A percentile compares a stretch with the other conserved stretches of the same genome.
Evolutionary conservation across 176 grass and related monocot species (phyloP).

Genomic region (Aechmea fasciata): DNA sequence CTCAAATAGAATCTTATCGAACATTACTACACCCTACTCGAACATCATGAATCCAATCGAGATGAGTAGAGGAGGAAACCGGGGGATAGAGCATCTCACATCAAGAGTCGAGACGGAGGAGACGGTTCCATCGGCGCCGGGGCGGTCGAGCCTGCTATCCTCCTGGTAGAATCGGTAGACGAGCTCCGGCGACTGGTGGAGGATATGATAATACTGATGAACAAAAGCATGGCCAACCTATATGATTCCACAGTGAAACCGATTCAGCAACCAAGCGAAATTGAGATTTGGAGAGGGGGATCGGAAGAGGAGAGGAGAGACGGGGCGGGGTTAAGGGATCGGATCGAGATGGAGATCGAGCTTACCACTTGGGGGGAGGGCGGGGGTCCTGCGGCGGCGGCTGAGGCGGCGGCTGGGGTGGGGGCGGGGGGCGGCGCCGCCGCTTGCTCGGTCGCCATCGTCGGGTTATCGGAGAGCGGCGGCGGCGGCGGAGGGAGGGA

Average conservation of each 20-base stretch:
- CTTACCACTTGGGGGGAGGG: conserved; percentile 73
- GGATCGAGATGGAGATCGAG: background rate
- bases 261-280: conserved; percentile 1
- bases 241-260: conserved; percentile 1
- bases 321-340: background rate
- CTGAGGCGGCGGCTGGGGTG: background rate
- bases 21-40: background rate
- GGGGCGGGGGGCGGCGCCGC: conserved; percentile 28
- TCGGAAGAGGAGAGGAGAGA: background rate
- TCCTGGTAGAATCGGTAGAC: conserved; percentile 98
- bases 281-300: background rate
- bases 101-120: conserved; percentile 60
- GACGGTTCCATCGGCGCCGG: conserved; percentile 35
- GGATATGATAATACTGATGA: conserved; percentile 95
- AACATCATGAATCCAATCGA: conserved; percentile 16
- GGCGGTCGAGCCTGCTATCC: conserved; percentile 70
- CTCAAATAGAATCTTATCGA: too few relatives aligned
- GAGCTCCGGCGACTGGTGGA: conserved; percentile 83
- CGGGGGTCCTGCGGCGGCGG: conserved; percentile 17
- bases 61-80: too few relatives aligned
- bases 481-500: too few relatives aligned
- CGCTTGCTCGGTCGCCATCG: conserved; percentile 24
- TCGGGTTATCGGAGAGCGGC: too few relatives aligned
- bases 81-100: conserved; percentile 21
- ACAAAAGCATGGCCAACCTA: conserved; percentile 98